phyloP scores from a whole-genome alignment of 2,329 filamentous ascomycete species.

The Endothia cerciana region DNA sequence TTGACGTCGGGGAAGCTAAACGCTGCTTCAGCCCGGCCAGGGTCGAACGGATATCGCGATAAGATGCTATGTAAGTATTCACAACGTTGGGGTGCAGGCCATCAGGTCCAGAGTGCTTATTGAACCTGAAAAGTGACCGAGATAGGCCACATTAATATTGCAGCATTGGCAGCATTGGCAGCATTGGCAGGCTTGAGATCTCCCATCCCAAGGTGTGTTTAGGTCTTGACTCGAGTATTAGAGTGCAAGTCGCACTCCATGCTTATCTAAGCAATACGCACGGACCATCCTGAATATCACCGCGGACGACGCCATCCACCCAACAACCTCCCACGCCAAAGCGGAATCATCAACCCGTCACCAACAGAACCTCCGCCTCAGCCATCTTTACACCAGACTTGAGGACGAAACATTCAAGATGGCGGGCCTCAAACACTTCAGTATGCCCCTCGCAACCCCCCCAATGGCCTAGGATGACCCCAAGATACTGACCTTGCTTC shows the following conservation, averaged over 20 bases:
- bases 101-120: not conserved
- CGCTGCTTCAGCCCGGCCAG: too few species aligned
- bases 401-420: constrained; percentile 41
- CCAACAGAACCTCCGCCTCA: constrained; percentile 10
- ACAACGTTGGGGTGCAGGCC: not conserved
- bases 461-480: constrained; percentile 25
- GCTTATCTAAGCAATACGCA: constrained; percentile 12
- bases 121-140: not conserved
- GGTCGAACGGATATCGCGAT: not conserved
- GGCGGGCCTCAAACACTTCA: constrained; percentile 49
- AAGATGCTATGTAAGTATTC: not conserved
- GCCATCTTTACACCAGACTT: constrained; percentile 28
- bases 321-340: not conserved
- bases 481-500: constrained; percentile 36
- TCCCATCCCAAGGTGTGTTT: not conserved
- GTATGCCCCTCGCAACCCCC: constrained; percentile 36
- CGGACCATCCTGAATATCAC: not conserved
- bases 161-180: not conserved
- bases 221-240: not conserved
- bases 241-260: not conserved
- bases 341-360: constrained; percentile 5
- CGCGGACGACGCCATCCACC: constrained; percentile 10
- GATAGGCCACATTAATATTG: not conserved
- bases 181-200: not conserved
- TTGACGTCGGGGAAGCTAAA: not conserved